A percentile compares a stretch with the other conserved stretches of the same genome.
These are phyloP conservation scores for Alternaria brassicae DNA, from an alignment of 2,329 filamentous ascomycete genomes.

Conservation along the genomic window DNA sequence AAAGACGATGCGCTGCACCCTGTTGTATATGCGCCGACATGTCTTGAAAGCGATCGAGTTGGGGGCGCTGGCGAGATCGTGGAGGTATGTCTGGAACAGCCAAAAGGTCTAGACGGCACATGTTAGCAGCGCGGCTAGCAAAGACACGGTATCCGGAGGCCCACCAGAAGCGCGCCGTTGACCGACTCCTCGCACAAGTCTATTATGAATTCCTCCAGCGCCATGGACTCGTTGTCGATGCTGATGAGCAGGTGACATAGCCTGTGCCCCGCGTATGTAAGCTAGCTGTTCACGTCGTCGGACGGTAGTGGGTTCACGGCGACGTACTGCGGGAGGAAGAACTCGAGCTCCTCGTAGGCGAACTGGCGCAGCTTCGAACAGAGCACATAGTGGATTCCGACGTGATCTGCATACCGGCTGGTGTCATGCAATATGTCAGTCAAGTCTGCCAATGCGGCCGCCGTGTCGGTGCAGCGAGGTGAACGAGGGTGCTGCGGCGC, in stretches of 20 bases:
- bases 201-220: conserved; percentile 84
- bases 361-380: conserved; percentile 90
- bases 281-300: conserved; percentile 49
- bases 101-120: conserved; percentile 74
- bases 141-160: conserved; percentile 45
- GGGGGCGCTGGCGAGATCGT: conserved; percentile 78
- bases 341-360: conserved; percentile 89
- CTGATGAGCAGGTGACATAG: conserved; percentile 88
- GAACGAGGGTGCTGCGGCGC: conserved; percentile 14
- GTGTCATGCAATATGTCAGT: conserved; percentile 19
- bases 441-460: conserved; percentile 12
- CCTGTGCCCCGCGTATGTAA: conserved; percentile 36
- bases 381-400: conserved; percentile 87
- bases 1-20: conserved; percentile 87
- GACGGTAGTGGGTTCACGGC: conserved; percentile 18
- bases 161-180: conserved; percentile 80
- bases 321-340: conserved; percentile 75
- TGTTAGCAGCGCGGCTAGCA: conserved; percentile 38
- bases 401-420: conserved; percentile 87
- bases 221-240: conserved; percentile 91
- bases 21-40: conserved; percentile 84
- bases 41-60: conserved; percentile 81
- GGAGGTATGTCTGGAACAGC: conserved; percentile 87
- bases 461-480: conserved; percentile 5
- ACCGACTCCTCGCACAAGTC: conserved; percentile 88